phyloP scores from a whole-genome alignment of 1,284 basidiomycete genomes.

The Exsudoporus floridanus region DNA sequence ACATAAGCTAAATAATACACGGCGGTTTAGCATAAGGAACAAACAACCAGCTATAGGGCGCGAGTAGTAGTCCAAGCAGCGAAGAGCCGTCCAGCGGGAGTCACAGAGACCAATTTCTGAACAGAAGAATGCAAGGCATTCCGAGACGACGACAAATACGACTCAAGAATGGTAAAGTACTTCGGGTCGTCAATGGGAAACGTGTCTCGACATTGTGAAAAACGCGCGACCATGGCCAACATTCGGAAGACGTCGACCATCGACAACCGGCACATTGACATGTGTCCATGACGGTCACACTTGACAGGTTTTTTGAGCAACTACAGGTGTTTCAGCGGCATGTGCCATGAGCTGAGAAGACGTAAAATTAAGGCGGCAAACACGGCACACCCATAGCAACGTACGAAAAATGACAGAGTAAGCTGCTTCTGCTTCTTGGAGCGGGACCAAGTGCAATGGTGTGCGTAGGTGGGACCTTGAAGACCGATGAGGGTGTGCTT shows the following conservation, averaged over 20 bases:
- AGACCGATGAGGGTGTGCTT: background rate
- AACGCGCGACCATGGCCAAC: background rate
- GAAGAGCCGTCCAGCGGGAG: no score
- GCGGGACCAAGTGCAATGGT: constrained; percentile 27
- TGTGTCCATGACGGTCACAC: background rate
- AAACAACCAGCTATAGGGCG: no score
- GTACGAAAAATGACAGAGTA: constrained; percentile 33
- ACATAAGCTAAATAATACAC: constrained; percentile 10
- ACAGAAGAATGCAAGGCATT: background rate
- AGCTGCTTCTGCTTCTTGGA: constrained; percentile 31
- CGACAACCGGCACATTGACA: background rate
- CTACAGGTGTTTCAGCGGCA: background rate
- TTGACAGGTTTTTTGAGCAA: background rate
- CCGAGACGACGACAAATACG: background rate
- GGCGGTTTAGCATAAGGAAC: no score
- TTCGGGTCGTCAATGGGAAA: background rate
- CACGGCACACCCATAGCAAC: background rate
- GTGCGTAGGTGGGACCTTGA: constrained; percentile 1
- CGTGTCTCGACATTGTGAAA: background rate
- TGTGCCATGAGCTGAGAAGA: constrained; percentile 1
- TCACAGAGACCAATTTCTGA: background rate
- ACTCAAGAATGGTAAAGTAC: background rate
- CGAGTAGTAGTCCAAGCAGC: background rate
- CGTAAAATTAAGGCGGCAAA: background rate
- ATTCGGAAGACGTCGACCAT: background rate